A percentile compares a stretch with the other conserved stretches of the same genome.
Evolutionary conservation across 2,329 filamentous ascomycete genomes (phyloP).

Genomic region (Mycogone perniciosa): DNA sequence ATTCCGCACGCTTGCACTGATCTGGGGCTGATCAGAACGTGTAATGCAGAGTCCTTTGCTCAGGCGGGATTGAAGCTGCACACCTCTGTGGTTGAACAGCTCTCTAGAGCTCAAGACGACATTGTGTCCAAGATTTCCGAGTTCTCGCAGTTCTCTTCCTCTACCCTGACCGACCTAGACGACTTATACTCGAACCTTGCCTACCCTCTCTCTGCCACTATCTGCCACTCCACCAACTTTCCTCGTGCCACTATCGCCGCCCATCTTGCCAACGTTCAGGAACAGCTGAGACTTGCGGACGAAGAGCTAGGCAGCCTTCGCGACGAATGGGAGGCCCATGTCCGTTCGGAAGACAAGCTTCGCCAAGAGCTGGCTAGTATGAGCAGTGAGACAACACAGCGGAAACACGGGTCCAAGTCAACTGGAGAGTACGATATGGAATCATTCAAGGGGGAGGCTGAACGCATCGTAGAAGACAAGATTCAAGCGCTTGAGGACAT

Average conservation of each 20-base stretch:
- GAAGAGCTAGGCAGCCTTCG: slow-evolving; percentile 18
- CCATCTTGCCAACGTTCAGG: slow-evolving; percentile 21
- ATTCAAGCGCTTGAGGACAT: slow-evolving; percentile 20
- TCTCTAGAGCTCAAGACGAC: slow-evolving; percentile 19
- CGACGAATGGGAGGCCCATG: slow-evolving; percentile 16
- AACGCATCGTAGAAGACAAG: slow-evolving; percentile 19
- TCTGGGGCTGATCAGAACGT: not conserved
- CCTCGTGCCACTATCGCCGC: slow-evolving; percentile 20
- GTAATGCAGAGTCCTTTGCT: slow-evolving; percentile 19
- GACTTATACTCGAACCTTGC: slow-evolving; percentile 27
- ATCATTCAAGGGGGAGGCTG: slow-evolving; percentile 19
- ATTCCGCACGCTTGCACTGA: not conserved
- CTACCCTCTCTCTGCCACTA: slow-evolving; percentile 26
- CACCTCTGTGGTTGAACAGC: slow-evolving; percentile 14
- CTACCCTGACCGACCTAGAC: slow-evolving; percentile 14
- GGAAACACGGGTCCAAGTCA: not conserved
- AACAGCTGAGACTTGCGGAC: slow-evolving; percentile 18
- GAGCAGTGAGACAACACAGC: not conserved
- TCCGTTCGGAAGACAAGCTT: not conserved
- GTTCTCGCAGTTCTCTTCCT: slow-evolving; percentile 17
- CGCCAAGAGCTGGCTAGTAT: not conserved
- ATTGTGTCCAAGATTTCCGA: slow-evolving; percentile 17
- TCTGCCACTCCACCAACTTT: slow-evolving; percentile 22
- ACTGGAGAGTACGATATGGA: not conserved
- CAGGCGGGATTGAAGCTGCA: slow-evolving; percentile 19